Percentiles rank a stretch among this genome's conserved stretches.
These are phyloP conservation scores for Daucus carota DNA, from an alignment of 129 eudicot genomes.

Conservation along the genomic window DNA sequence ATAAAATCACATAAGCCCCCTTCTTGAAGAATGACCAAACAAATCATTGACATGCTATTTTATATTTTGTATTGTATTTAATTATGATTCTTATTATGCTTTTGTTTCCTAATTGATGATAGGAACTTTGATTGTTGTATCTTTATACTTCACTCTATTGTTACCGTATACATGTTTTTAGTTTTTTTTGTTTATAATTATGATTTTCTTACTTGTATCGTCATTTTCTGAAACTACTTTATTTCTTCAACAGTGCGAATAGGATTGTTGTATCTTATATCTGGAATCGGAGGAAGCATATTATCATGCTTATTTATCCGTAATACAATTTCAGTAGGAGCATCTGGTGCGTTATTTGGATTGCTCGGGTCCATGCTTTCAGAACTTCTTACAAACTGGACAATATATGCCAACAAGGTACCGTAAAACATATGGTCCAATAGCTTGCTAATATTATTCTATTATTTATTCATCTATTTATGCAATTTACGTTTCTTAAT, in stretches of 20 bases:
- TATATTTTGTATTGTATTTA: too few species aligned
- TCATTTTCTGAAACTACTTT: not conserved
- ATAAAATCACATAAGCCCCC: not conserved
- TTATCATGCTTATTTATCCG: constrained; percentile 50
- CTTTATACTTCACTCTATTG: not conserved
- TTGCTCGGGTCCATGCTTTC: constrained; percentile 89
- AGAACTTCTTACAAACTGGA: constrained; percentile 78
- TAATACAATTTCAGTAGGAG: constrained; percentile 67
- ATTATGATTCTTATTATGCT: not conserved
- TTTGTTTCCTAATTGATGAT: not conserved
- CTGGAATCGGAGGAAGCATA: constrained; percentile 80
- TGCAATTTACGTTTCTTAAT: not conserved
- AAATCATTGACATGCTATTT: too few species aligned
- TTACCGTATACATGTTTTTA: not conserved
- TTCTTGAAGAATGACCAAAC: not conserved
- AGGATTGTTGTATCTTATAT: constrained; percentile 50
- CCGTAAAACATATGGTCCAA: not conserved
- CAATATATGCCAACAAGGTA: constrained; percentile 69
- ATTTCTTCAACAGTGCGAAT: constrained; percentile 37
- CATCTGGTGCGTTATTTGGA: constrained; percentile 92
- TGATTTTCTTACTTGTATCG: not conserved
- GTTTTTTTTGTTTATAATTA: not conserved
- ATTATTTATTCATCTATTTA: not conserved
- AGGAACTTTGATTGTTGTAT: not conserved
- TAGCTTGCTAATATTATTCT: not conserved